Percentiles rank a stretch among this genome's conserved stretches.
Evolutionary conservation across 495 filamentous ascomycete genomes (phyloP).

Genomic region (Hypoxylon subgilvum): DNA sequence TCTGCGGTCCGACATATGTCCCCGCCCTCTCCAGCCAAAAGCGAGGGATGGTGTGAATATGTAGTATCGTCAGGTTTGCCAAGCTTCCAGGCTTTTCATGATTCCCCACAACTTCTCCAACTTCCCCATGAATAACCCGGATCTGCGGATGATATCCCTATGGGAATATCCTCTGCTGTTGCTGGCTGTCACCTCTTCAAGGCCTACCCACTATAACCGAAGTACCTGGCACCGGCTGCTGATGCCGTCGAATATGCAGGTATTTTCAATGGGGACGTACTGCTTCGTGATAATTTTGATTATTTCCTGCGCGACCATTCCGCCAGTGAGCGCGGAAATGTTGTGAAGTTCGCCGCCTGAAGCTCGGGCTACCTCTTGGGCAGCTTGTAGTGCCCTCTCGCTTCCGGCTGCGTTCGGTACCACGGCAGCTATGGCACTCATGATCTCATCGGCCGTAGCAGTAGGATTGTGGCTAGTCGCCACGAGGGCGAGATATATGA

Average conservation of each 20-base stretch:
- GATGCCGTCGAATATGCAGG: conserved; percentile 90
- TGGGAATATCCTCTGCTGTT: conserved; percentile 32
- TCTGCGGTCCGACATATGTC: conserved; percentile 42
- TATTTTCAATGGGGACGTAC: conserved; percentile 94
- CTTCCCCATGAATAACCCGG: conserved; percentile 49
- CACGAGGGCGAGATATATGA: conserved; percentile 76
- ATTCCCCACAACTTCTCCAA: conserved; percentile 41
- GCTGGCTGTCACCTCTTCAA: conserved; percentile 19
- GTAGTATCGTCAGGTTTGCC: conserved; percentile 41
- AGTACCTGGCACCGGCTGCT: conserved; percentile 78
- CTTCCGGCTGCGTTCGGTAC: conserved; percentile 53
- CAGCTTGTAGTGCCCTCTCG: conserved; percentile 58
- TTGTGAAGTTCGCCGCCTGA: conserved; percentile 92
- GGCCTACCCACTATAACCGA: conserved; percentile 45
- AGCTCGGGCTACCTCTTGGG: conserved; percentile 73
- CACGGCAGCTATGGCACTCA: conserved; percentile 46
- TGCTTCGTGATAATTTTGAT: conserved; percentile 97
- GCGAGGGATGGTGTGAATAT: conserved; percentile 37
- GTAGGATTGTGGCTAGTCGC: conserved; percentile 56
- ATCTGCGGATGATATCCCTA: conserved; percentile 49
- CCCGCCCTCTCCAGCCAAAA: conserved; percentile 28
- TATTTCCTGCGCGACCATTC: conserved; percentile 91
- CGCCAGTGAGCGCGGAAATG: conserved; percentile 86
- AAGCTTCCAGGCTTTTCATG: conserved; percentile 37
- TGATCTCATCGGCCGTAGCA: conserved; percentile 53